Base-by-base conservation (phyloP, 2,329 filamentous ascomycete species). In the Botrytis paeoniae region DNA sequence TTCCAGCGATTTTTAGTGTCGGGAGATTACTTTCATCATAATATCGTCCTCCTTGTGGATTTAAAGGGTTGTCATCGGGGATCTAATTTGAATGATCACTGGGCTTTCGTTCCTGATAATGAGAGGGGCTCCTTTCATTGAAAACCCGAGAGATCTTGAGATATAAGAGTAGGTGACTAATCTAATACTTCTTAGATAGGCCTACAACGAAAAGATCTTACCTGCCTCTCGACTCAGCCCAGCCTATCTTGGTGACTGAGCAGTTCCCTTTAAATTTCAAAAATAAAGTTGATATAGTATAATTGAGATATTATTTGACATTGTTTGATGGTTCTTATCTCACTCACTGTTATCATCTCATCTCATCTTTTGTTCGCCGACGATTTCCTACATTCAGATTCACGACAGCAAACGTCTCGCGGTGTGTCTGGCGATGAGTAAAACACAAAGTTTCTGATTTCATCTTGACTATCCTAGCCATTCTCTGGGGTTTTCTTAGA, bases 401-500 rank as follows among this genome's bases (percentile, higher is more conserved):
- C 22, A 7, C 10, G 5, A n/a, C 48, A 51, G 25, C 10, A n/a
- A n/a, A 51, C 4, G 4, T 51, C n/a, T 51, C 4, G 48, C 48
- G 10, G 4, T n/a, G 10, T 14, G 48, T 51, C 25, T n/a, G 16
- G 12, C 48, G 12, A 51, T n/a, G 25, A 51, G 4, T n/a, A 14
- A 51, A 14, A n/a, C 5, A 14, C 12, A n/a, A 51, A n/a, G 10
- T 51, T 14, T n/a, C 20, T 12, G 25, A 51, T 51, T n/a, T n/a
- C 25, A 51, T n/a, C n/a, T 25, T n/a, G 4, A n/a, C 20, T 51
- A n/a, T 14, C 25, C 22, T n/a, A 14, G 4, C 25, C 4, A 51
- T 51, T n/a, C 10, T 51, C 12, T 4, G 22, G 48, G 10, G 4
- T 0, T 6, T n/a, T 6, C 10, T 6, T 5, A n/a, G 4, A n/a